Base-by-base conservation (phyloP, 257 asterid species). In the Solanum bukasovii region DNA sequence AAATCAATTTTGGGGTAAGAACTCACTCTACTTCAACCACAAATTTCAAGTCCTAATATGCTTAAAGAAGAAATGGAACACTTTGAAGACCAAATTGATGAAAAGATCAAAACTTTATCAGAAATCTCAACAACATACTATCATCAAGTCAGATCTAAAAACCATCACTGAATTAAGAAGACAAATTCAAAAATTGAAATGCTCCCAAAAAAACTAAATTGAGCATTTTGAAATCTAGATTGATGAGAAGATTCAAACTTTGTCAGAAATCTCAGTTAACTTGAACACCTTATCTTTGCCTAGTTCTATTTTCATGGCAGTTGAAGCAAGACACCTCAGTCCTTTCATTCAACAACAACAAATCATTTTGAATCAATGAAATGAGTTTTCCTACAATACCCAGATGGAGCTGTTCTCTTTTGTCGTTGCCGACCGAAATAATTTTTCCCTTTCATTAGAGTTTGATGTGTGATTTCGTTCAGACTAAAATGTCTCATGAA, bases 261-360 rank as follows among this genome's bases (percentile, higher is more conserved):
- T 52, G 9, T 52, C 63, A 18, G n/a, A 52, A 52, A 52, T 52
- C 63, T 52, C 63, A 52, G 9, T 18, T 3, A 52, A 52, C 63
- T 18, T 52, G n/a, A 52, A 16, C 63, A 52, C n/a, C 3, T 16
- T 2, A 49, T 56, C 4, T 56, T 56, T 56, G 10, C 65, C 65
- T 56, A 7, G n/a, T 3, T 56, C 25, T 56, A 20, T 83, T 87
- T 68, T 38, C 56, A 95, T 95, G 98, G 94, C 95, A 3, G 94
- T 94, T 89, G 98, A 94, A 90, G 97, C 98, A n/a, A 92, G 87
- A 87, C 93, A 93, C 91, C 91, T 88, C 84, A 91, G 92, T 89
- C 92, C 85, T 44, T 90, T 93, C 7, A 86, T 93, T 12, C 78
- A 90, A 0, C 93, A 92, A 34, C 89, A 91, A 40, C 75, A 88